Conservation (phyloP, 2,329 filamentous ascomycete species). For the Penicillium psychrosexuale region DNA sequence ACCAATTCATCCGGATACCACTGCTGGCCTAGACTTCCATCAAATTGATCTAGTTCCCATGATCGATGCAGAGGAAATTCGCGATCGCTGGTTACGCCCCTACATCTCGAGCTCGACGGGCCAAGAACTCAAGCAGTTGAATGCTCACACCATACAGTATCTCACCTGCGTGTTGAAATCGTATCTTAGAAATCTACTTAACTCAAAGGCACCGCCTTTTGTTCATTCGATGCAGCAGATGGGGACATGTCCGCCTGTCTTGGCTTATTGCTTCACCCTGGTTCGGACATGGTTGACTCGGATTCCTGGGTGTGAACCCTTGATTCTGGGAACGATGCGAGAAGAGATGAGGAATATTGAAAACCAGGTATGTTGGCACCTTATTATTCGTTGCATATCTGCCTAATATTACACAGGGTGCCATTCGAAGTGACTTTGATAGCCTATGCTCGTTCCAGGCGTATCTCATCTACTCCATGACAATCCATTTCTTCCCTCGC, state of each 20-base stretch:
- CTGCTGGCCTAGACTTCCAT: neutral
- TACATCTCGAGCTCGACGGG: constrained; percentile 20
- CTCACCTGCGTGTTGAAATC: constrained; percentile 24
- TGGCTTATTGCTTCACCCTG: constrained; percentile 29
- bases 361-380: constrained; percentile 10
- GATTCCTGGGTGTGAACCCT: constrained; percentile 25
- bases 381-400: neutral
- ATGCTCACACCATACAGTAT: constrained; percentile 25
- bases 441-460: constrained; percentile 52
- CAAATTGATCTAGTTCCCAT: constrained; percentile 16
- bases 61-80: constrained; percentile 23
- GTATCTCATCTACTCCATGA: constrained; percentile 53
- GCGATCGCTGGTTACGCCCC: constrained; percentile 28
- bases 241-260: constrained; percentile 7
- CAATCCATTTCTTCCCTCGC: constrained; percentile 45
- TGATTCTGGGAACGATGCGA: constrained; percentile 21
- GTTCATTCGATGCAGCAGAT: constrained; percentile 25
- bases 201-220: constrained; percentile 21
- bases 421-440: constrained; percentile 24
- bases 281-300: constrained; percentile 29
- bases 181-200: constrained; percentile 21
- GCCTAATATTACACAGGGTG: neutral
- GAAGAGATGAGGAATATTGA: constrained; percentile 26
- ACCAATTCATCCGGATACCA: neutral
- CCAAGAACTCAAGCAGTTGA: constrained; percentile 21